phyloP scores from a whole-genome alignment of 371 early-diverging fungal species.

The Actinomucor elegans region DNA sequence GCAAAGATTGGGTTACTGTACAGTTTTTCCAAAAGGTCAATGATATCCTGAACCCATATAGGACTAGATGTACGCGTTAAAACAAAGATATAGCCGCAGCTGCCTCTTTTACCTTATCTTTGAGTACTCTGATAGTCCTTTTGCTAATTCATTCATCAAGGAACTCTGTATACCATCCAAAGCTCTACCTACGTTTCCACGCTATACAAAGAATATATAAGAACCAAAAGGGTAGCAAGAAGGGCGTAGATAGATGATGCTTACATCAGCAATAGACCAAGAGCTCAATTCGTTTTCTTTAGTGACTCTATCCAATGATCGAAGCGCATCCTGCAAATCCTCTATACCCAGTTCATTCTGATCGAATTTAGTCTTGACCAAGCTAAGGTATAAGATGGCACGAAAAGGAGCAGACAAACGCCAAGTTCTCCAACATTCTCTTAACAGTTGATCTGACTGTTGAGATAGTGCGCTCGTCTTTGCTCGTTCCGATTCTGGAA shows the following conservation, averaged over 20 bases:
- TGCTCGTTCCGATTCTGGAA: constrained; percentile 34
- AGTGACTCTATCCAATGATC: constrained; percentile 24
- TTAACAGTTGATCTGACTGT: constrained; percentile 50
- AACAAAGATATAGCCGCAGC: neutral
- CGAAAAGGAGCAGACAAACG: constrained; percentile 58
- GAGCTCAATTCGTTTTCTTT: constrained; percentile 24
- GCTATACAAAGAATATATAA: too few species aligned
- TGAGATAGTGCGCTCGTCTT: constrained; percentile 38
- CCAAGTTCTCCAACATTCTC: constrained; percentile 64
- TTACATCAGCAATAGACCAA: constrained; percentile 43
- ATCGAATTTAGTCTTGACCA: constrained; percentile 46
- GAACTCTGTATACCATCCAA: constrained; percentile 22
- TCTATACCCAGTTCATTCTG: constrained; percentile 30
- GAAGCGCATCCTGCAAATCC: constrained; percentile 35
- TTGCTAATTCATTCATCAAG: constrained; percentile 13
- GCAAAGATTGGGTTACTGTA: constrained; percentile 24
- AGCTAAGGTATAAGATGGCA: constrained; percentile 55
- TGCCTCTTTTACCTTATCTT: constrained; percentile 16
- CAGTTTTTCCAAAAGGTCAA: constrained; percentile 22
- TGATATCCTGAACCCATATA: constrained; percentile 24
- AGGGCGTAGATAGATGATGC: too few species aligned
- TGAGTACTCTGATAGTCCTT: constrained; percentile 30
- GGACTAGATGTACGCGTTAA: constrained; percentile 2
- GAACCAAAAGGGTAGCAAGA: too few species aligned
- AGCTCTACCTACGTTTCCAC: constrained; percentile 13